These are phyloP conservation scores for Stagonosporopsis vannaccii DNA, from an alignment of 2,329 filamentous ascomycete species.

Conservation along the genomic window DNA sequence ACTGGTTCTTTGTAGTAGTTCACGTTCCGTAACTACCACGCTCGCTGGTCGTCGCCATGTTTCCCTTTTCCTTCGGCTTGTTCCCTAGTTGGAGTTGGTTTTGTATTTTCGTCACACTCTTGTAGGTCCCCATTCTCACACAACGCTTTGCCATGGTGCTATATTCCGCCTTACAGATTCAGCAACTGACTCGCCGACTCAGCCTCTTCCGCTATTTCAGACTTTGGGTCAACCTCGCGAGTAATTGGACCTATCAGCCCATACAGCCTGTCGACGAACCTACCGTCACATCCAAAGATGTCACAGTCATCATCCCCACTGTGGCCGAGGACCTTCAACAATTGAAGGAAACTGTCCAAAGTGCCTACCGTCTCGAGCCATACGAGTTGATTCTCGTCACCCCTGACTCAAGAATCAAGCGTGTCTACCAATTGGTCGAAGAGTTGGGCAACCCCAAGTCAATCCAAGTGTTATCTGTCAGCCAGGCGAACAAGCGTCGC, in stretches of 20 bases:
- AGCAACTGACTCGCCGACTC: conserved; percentile 34
- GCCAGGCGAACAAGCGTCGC: conserved; percentile 92
- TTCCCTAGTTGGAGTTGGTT: conserved; percentile 51
- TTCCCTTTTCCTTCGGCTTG: conserved; percentile 47
- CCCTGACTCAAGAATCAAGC: conserved; percentile 77
- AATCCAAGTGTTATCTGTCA: conserved; percentile 77
- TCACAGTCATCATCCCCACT: conserved; percentile 92
- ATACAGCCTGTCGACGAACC: conserved; percentile 83
- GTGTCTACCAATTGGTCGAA: conserved; percentile 67
- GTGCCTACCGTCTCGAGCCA: conserved; percentile 74
- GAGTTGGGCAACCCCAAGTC: conserved; percentile 58
- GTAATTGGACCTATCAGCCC: conserved; percentile 82
- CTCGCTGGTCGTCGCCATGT: conserved; percentile 50
- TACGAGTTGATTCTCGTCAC: conserved; percentile 84
- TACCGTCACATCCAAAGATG: conserved; percentile 80
- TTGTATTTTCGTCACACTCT: conserved; percentile 46
- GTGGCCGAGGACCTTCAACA: conserved; percentile 88
- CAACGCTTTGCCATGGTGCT: conserved; percentile 14
- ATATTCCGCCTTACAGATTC: conserved; percentile 2
- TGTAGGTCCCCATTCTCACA: conserved; percentile 36
- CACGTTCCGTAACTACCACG: conserved; percentile 44
- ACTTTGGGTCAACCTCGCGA: conserved; percentile 79
- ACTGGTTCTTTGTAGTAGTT: conserved; percentile 41
- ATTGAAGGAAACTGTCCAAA: conserved; percentile 79
- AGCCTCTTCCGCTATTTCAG: conserved; percentile 90